Evolutionary conservation across 2,329 filamentous ascomycete species (phyloP), one percentile per base, ranked within the genome.

Genomic region (Apiospora saccharicola): DNA sequence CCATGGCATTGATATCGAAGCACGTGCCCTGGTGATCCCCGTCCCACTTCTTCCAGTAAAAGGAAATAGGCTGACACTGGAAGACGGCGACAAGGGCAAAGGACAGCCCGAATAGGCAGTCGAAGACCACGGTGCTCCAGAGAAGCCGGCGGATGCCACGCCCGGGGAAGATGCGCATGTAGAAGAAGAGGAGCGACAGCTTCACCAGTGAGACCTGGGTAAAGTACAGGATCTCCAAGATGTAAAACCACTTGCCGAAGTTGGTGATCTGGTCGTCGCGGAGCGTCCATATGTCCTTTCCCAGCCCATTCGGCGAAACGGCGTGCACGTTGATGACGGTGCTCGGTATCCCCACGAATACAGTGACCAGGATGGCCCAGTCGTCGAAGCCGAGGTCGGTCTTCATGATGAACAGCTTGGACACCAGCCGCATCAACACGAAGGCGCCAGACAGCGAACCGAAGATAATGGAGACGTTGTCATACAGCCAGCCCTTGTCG

Each of bases 1-100:
- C 80, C 37, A 85, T 80, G 0, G 78, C 75, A 53, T 82, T 83
- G 19, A 82, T 77, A 53, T 86, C 78, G 69, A 85, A 76, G 71
- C 86, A 87, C 4, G 69, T 77, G 1, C 86, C 86, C 0, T 75
- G 47, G 4, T 82, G 80, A 24, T 82, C 77, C 0, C 81, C 82
- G 19, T 84, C 82, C 83, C 85, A 86, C 13, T 78, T 77, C 0
- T 74, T 77, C 85, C 85, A 87, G 72, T 82, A 83, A 51, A 79
- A 84, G 4, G 72, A 73, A 0, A 86, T 76, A 0, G 85, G 85
- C 1, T 75, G 78, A 69, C 84, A 85, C 47, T 85, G 80, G 10
- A 84, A 81, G 1, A 83, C 77, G 4, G 76, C 78, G 2, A 78
- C 74, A 1, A 84, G 68, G 1, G 79, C 71, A 67, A 84, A 86